Percentiles rank a stretch among this genome's conserved stretches.
Conservation (phyloP, 1,284 basidiomycete genomes). For the Ustilago curta region DNA sequence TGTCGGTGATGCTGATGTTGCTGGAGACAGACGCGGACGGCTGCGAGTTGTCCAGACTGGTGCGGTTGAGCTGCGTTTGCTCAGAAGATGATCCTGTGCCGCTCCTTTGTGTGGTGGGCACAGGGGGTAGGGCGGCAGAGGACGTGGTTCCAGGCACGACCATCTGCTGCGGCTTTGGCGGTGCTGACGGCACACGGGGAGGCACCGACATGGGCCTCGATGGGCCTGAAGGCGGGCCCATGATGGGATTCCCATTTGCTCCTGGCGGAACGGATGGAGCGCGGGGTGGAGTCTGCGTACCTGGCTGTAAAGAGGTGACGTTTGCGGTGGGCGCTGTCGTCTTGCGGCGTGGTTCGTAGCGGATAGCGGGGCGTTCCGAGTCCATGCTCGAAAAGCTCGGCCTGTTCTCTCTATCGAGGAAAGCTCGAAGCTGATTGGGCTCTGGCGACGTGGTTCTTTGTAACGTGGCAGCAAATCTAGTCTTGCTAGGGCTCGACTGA, state of each 20-base stretch:
- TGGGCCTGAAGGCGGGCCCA: constrained; percentile 42
- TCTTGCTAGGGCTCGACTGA: constrained; percentile 18
- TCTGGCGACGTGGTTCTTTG: constrained; percentile 37
- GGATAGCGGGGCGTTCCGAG: constrained; percentile 18
- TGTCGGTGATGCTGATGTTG: constrained; percentile 55
- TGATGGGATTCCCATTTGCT: constrained; percentile 14
- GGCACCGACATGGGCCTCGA: constrained; percentile 48
- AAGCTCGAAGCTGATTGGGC: constrained; percentile 24
- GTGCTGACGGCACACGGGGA: constrained; percentile 38
- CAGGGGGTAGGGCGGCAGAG: neutral
- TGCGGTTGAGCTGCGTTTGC: neutral
- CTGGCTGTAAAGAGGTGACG: constrained; percentile 19
- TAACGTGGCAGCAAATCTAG: constrained; percentile 14
- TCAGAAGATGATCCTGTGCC: constrained; percentile 4
- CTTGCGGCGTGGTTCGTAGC: constrained; percentile 44
- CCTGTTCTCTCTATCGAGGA: constrained; percentile 27
- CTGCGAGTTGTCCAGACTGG: constrained; percentile 11
- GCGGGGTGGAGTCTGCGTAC: constrained; percentile 34
- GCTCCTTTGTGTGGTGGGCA: constrained; percentile 5
- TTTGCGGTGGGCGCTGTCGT: constrained; percentile 16
- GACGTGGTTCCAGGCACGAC: constrained; percentile 13
- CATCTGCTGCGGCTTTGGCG: constrained; percentile 33
- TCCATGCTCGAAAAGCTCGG: constrained; percentile 34
- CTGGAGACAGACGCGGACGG: constrained; percentile 2
- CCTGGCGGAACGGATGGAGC: constrained; percentile 41